Base-by-base conservation (phyloP, 2,329 filamentous ascomycete genomes). In the Chalaropsis thielavioides region DNA sequence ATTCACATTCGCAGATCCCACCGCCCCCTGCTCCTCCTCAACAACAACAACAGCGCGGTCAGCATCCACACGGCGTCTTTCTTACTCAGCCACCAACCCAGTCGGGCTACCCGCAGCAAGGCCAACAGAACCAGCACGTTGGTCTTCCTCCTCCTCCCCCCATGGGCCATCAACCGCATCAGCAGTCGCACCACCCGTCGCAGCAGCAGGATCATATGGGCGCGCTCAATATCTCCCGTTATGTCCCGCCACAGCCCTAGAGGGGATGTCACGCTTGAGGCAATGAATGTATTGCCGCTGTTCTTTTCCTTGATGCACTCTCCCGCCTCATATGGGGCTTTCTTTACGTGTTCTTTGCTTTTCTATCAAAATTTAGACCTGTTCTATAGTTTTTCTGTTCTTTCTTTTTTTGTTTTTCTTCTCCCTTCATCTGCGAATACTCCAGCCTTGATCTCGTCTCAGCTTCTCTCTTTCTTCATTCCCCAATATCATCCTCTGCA, bases 201-300 rank as follows among this genome's bases (percentile, higher is more conserved):
- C 72, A 72, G 71, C 68, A 69, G 71, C 60, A 62, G 43, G 24
- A 62, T 2, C 60, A 49, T 24, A 62, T 62, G 40, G 19, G 24
- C 11, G 5, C 60, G 8, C 60, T 62, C 13, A 62, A 62, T 35
- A 62, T 62, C 17, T 35, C 60, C 17, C 60, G 41, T 13, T 62
- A 62, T 62, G 15, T 49, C 13, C 60, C 60, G 27, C 43, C 41
- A n/a, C 54, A 58, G 54, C 54, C 54, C 13, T 58, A 58, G 54
- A n/a, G 27, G 31, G 27, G 54, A 35, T 58, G 54, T 35, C 54
- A 58, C 44, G 56, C n/a, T 40, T 41, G 56, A 41, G 56, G 56
- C 31, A 13, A 19, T 60, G 46, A 27, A 24, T 51, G 22, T 19
- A 27, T 11, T 13, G 11, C 19, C 27, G 4, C 10, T 13, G 41